These are phyloP conservation scores for Parvularia atlantis DNA, from an alignment of 78 protist genomes.

Conservation along the genomic window DNA sequence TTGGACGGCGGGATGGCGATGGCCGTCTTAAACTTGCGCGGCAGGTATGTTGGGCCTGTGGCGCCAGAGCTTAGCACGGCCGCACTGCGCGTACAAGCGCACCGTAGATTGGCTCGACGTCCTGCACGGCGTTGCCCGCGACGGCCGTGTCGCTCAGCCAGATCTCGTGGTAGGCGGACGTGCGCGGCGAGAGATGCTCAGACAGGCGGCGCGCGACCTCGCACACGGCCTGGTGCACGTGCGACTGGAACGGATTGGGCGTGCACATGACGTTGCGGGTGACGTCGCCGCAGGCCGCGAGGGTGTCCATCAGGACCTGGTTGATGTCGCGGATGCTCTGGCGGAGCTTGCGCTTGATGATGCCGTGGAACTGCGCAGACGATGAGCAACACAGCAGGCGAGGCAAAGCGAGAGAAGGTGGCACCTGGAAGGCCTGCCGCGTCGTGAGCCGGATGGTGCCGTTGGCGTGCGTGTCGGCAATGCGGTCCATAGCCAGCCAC, in stretches of 20 bases:
- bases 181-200: slow-evolving; percentile 26
- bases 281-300: slow-evolving; percentile 75
- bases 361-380: slow-evolving; percentile 58
- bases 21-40: slow-evolving; percentile 51
- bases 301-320: slow-evolving; percentile 40
- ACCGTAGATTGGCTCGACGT: slow-evolving; percentile 49
- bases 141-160: slow-evolving; percentile 43
- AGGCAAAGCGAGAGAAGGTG: not conserved
- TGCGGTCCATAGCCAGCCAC: slow-evolving; percentile 26
- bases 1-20: slow-evolving; percentile 35
- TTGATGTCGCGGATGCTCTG: slow-evolving; percentile 35
- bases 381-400: not conserved
- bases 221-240: slow-evolving; percentile 20
- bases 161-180: slow-evolving; percentile 54
- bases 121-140: slow-evolving; percentile 10
- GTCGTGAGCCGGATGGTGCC: slow-evolving; percentile 48
- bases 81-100: not conserved
- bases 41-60: slow-evolving; percentile 32
- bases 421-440: slow-evolving; percentile 48
- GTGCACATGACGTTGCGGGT: slow-evolving; percentile 60
- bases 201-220: slow-evolving; percentile 5
- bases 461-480: slow-evolving; percentile 24
- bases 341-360: slow-evolving; percentile 27
- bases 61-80: too few species aligned
- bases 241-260: slow-evolving; percentile 26